Base-by-base conservation (phyloP, 2,329 filamentous ascomycete species). In the Colletotrichum incanum region DNA sequence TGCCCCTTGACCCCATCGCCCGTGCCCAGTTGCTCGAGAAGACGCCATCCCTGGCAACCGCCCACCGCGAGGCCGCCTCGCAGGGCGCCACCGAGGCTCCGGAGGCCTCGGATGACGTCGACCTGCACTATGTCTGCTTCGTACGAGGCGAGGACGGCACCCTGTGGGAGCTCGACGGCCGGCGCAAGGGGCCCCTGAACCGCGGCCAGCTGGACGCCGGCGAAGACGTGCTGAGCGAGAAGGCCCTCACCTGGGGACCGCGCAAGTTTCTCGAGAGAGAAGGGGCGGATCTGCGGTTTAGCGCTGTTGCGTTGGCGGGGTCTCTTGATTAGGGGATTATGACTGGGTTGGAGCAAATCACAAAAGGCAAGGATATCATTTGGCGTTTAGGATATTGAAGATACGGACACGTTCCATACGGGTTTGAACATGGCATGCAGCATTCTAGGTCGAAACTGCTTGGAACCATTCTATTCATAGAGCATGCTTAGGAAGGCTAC, bases 81-180 rank as follows among this genome's bases (percentile, higher is more conserved):
- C 85, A 88, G 72, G 96, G 96, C 23, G 94, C 96, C 79, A 97
- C 95, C 1, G 79, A 86, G 16, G 94, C 95, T 1, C 96, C 96
- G 0, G 84, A 89, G 65, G 94, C 94, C 11, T 88, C 91, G n/a
- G 93, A 94, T 77, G 89, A 93, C 76, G 88, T 98, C n/a, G 96
- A 98, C 79, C 86, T 98, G 77, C 96, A 99, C 85, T 98, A 97
- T 80, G 96, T 98, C 58, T 96, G 94, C 79, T 99, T 98, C 82
- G 93, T 96, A 64, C 96, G 95, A 85, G 86, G 86, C 41, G 83
- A 83, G 63, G 91, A 93, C 80, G 92, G 92, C 67, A 88, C 80
- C 16, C 77, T 91, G 47, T 91, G 88, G 88, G 89, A 91, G 84
- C 84, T 91, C 14, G 89, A 91, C 76, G 89, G 89, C 3, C 82